Evolutionary conservation across 2,329 filamentous ascomycete species (phyloP), one percentile per base, ranked within the genome.

Genomic region (Curvularia spicifera): DNA sequence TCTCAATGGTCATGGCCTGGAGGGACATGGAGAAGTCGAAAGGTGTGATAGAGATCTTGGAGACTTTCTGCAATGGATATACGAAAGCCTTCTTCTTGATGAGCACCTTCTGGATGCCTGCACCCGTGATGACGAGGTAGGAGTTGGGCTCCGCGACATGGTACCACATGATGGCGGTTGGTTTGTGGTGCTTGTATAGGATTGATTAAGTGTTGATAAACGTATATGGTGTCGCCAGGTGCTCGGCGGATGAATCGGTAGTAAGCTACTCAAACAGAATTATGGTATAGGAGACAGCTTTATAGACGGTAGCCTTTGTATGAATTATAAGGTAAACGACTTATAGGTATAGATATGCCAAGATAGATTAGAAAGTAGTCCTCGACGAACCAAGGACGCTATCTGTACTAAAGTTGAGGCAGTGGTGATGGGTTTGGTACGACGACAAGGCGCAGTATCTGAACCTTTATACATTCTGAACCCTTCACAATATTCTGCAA

Each of bases 1-100:
- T 96, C 79, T 96, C 92, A 68, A 89, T 87, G 18, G 91, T 96
- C 91, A 96, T 96, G 56, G 91, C 91, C 73, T 93, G 90, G 1
- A 96, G 81, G 56, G 88, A 87, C 83, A 96, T 91, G 57, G 85
- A 86, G 77, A 95, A 94, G 78, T 96, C 91, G 71, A 91, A 91
- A 0, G 90, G 89, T 64, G 88, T 88, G 69, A 91, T 87, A 61
- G 82, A 85, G 59, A 80, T 78, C 52, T 77, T 79, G 15, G 72
- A 75, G 26, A 76, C 70, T 59, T 78, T 77, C 49, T 78, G 76
- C 42, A 78, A 74, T 5, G 76, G 75, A 26, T 71, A 74, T 13
- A 78, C 68, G 33, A 77, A 73, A 9, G 75, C 74, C 64, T 91
- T 89, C 79, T 96, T 96, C 72, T 85, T 87, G 76, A 96, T 93